Evolutionary conservation across 768 basidiomycete species (phyloP), one percentile per base, ranked within the genome.

Genomic region (Wakefieldia striispora): DNA sequence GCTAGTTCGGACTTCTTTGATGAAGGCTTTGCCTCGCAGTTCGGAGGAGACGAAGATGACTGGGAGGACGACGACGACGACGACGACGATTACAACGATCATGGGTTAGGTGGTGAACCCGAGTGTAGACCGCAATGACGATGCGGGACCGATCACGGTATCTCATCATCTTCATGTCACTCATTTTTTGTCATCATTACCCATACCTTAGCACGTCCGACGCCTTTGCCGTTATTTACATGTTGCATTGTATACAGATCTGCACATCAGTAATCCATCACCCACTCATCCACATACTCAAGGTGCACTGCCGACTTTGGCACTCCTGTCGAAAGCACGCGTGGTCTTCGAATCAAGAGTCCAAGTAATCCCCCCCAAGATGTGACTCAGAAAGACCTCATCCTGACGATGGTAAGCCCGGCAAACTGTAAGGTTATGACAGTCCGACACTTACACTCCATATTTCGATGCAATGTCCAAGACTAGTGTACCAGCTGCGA

Each of bases 401-500:
- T 94, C 78, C 83, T 91, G 53, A 19, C 60, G 46, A 31, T 7
- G 40, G 47, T 55, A 23, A 50, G 33, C 45, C 10, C 19, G 10
- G 31, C 19, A 40, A 43, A 27, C 21, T 24, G 17, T 12, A 10
- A n/a, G 2, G 10, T 23, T 47, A 19, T 42, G 31, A 20, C 34
- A 17, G 21, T 11, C 13, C 19, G 33, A 27, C 11, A 66, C 77
- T 49, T 45, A 84, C 87, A 70, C 79, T 69, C 88, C 88, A 91
- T 27, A 87, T 90, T 59, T 86, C 82, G 58, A 82, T 84, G 45
- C 82, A 68, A 63, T 95, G 91, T 0, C 91, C 91, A 0, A 93
- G 75, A 53, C 82, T 77, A 1, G 91, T 93, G 64, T 90, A 93
- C 71, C 88, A 93, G 58, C 88, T 90, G 33, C 91, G 78, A 19